Conservation (phyloP, 2,329 filamentous ascomycete species). For the Monascus ruber region DNA sequence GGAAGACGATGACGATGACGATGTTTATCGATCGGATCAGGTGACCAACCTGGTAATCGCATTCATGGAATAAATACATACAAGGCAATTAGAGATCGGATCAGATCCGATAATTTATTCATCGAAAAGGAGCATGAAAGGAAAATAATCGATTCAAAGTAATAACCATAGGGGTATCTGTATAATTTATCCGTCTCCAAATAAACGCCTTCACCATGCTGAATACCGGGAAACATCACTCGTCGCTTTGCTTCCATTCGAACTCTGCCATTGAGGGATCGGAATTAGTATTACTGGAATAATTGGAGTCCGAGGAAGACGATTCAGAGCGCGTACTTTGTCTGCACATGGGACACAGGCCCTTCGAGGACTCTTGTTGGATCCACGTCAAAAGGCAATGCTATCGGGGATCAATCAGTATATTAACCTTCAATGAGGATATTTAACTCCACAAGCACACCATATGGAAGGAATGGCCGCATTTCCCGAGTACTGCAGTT, state of each 20-base stretch:
- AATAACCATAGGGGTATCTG: too few species aligned
- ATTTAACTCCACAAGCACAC: slow-evolving; percentile 36
- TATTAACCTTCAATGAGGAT: slow-evolving; percentile 1
- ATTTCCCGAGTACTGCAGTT: slow-evolving; percentile 74
- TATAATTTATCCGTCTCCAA: too few species aligned
- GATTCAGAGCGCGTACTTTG: slow-evolving; percentile 53
- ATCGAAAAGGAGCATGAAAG: too few species aligned
- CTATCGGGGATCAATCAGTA: slow-evolving; percentile 34
- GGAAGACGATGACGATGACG: too few species aligned
- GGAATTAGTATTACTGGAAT: not conserved
- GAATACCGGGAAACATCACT: slow-evolving; percentile 9
- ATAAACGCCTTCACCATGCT: too few species aligned
- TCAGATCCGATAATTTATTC: not conserved
- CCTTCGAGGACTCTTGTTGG: slow-evolving; percentile 83
- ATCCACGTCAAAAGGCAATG: slow-evolving; percentile 87
- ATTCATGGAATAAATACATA: slow-evolving; percentile 2
- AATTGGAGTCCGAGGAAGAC: slow-evolving; percentile 4
- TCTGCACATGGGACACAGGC: slow-evolving; percentile 94
- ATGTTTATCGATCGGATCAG: slow-evolving; percentile 21
- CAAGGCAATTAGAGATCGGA: not conserved
- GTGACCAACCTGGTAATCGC: not conserved
- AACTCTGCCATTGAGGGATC: slow-evolving; percentile 31
- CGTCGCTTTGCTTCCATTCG: slow-evolving; percentile 39
- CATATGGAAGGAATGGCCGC: slow-evolving; percentile 97
- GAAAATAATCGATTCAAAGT: too few species aligned